Evolutionary conservation across 345 rosid genomes (phyloP).

Genomic region (Hibiscus tridactylites): DNA sequence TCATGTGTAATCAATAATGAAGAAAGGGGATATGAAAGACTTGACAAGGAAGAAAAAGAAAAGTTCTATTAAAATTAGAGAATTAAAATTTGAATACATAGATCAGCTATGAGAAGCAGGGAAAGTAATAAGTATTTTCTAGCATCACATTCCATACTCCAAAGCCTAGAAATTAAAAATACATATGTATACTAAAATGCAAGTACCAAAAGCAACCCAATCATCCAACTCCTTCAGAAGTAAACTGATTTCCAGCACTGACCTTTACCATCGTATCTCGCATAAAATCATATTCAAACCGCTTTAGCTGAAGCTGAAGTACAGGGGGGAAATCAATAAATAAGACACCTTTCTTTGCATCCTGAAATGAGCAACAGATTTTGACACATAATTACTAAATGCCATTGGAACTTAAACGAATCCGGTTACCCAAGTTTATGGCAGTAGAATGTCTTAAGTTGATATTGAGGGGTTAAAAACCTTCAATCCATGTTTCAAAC

Average conservation of each 20-base stretch:
- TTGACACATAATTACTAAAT: not conserved
- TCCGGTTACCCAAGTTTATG: not conserved
- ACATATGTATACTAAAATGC: not conserved
- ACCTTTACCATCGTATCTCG: slow-evolving; percentile 99
- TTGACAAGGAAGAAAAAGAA: not conserved
- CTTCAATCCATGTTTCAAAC: not conserved
- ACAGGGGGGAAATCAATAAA: slow-evolving; percentile 96
- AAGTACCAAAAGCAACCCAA: not conserved
- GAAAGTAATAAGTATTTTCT: not conserved
- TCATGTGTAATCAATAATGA: not conserved
- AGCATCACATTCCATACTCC: not conserved
- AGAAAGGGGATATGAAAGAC: not conserved
- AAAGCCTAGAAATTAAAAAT: not conserved
- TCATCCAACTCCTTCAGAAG: not conserved
- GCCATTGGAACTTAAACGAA: not conserved
- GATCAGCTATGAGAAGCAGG: not conserved
- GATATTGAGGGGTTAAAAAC: not conserved
- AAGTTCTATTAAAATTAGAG: not conserved
- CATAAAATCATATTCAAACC: slow-evolving; percentile 96
- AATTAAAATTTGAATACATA: not conserved
- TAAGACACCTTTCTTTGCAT: slow-evolving; percentile 91
- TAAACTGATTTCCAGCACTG: slow-evolving; percentile 12
- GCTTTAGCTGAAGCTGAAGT: slow-evolving; percentile 92
- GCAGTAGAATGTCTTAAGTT: not conserved
- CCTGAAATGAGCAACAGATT: slow-evolving; percentile 37